These are phyloP conservation scores for Pythium apleroticum DNA, from an alignment of 352 stramenopile species.

Conservation along the genomic window DNA sequence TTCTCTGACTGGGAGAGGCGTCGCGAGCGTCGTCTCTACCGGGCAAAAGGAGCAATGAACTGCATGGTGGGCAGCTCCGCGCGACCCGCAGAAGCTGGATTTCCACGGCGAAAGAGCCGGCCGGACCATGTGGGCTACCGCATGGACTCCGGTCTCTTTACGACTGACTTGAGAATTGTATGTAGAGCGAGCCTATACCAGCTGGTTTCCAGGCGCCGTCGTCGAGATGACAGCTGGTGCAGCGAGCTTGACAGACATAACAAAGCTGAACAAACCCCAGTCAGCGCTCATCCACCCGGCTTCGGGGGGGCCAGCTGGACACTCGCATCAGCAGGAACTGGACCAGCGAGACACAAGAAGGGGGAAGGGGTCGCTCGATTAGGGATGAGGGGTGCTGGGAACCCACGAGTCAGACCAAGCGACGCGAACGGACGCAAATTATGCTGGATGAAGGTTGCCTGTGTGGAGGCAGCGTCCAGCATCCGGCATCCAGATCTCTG, in stretches of 20 bases:
- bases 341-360: conserved; percentile 1
- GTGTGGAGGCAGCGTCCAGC: conserved; percentile 1
- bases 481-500: neutral
- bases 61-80: neutral
- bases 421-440: neutral
- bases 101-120: conserved; percentile 14
- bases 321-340: conserved; percentile 3
- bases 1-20: neutral
- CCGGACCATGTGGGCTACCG: conserved; percentile 10
- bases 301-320: conserved; percentile 4
- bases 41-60: conserved; percentile 23
- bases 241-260: neutral
- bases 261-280: neutral
- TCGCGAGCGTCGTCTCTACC: conserved; percentile 15
- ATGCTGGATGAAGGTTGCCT: neutral
- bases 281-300: conserved; percentile 4
- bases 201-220: conserved; percentile 11
- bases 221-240: neutral
- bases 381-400: neutral
- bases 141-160: conserved; percentile 3
- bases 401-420: neutral
- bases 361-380: conserved; percentile 1
- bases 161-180: conserved; percentile 5
- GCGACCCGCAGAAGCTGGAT: conserved; percentile 3
- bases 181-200: neutral